Evolutionary conservation across 495 filamentous ascomycete species (phyloP).

Genomic region (Neurospora tetrasperma): DNA sequence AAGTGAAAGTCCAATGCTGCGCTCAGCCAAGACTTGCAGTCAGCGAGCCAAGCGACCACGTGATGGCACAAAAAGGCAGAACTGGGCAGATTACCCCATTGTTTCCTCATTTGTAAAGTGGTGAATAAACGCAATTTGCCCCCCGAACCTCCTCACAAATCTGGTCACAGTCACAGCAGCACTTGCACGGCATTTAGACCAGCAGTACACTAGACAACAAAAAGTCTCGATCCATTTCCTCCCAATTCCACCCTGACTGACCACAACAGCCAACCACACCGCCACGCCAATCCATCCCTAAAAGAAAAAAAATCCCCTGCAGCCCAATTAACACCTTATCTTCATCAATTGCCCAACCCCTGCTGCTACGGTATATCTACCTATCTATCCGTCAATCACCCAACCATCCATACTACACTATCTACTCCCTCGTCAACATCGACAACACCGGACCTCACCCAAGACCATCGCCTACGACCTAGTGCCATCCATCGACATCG

Average conservation of each 20-base stretch:
- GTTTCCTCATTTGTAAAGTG: neutral
- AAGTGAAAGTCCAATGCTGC: neutral
- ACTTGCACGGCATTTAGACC: neutral
- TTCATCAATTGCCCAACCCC: neutral
- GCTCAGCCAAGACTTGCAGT: neutral
- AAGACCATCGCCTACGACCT: neutral
- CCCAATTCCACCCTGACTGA: neutral
- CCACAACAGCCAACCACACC: neutral
- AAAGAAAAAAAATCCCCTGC: neutral
- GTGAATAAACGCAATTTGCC: neutral
- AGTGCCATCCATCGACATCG: neutral
- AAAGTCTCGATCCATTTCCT: neutral
- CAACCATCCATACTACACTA: no score
- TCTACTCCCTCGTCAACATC: neutral
- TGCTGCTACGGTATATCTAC: neutral
- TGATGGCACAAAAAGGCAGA: neutral
- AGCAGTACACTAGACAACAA: neutral
- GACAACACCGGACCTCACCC: neutral
- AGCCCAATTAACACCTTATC: neutral
- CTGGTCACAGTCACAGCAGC: neutral
- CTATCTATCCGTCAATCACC: neutral
- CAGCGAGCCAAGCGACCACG: neutral
- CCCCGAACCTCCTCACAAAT: neutral
- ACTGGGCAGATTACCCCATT: neutral
- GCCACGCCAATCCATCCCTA: neutral